Percentiles rank a stretch among this genome's conserved stretches.
Evolutionary conservation across 371 early-diverging fungal genomes (phyloP).

Genomic region (Sporodiniella umbellata): DNA sequence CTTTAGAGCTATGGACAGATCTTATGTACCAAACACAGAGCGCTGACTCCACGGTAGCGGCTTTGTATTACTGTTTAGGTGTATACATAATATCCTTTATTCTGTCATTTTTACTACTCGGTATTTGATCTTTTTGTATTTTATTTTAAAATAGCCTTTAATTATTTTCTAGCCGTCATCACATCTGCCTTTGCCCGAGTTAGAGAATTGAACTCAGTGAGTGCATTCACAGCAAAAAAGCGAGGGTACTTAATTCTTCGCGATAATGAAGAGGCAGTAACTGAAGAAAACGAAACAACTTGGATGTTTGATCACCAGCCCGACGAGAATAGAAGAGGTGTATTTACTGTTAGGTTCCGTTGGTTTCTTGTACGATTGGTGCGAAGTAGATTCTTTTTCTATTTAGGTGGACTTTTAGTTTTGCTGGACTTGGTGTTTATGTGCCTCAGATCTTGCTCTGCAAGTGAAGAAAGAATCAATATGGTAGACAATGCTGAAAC

Average conservation of each 20-base stretch:
- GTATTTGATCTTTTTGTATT: too few species aligned
- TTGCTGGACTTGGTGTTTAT: conserved; percentile 45
- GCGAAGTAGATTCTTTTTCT: conserved; percentile 42
- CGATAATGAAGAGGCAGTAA: conserved; percentile 13
- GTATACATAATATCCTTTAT: conserved; percentile 55
- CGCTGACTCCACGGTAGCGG: conserved; percentile 46
- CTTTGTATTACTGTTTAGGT: conserved; percentile 49
- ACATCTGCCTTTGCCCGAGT: conserved; percentile 61
- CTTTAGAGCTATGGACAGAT: conserved; percentile 60
- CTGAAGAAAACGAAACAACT: conserved; percentile 25
- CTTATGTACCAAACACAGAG: conserved; percentile 53
- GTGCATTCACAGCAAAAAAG: conserved; percentile 53
- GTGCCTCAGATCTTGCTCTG: conserved; percentile 51
- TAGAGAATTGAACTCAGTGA: conserved; percentile 46
- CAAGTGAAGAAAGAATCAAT: conserved; percentile 28
- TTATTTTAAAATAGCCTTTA: too few species aligned
- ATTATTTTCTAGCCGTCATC: conserved; percentile 61
- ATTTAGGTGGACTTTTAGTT: conserved; percentile 48
- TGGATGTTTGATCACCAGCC: conserved; percentile 48
- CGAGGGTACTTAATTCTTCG: conserved; percentile 25
- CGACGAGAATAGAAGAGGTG: conserved; percentile 29
- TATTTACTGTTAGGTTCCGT: conserved; percentile 27
- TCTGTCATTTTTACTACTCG: conserved; percentile 53
- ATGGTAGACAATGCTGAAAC: conserved; percentile 46
- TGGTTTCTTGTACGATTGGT: conserved; percentile 38